Evolutionary conservation across 1,284 basidiomycete species (phyloP).

Genomic region (Quambalaria eucalypti): DNA sequence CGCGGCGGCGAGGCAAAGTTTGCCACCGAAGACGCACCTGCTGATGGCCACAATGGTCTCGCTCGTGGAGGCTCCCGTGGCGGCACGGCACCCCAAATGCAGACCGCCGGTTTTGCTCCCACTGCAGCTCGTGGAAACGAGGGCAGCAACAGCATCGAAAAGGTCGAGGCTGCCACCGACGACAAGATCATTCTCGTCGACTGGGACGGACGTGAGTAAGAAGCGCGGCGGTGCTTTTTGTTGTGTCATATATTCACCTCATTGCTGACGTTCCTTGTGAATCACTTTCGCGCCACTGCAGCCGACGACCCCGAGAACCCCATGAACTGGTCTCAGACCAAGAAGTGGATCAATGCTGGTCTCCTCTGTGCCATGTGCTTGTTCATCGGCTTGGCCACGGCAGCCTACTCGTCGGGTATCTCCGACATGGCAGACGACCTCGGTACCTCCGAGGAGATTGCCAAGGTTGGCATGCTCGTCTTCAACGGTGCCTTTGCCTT

Average conservation of each 20-base stretch:
- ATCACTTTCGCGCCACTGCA: not conserved
- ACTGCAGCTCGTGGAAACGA: too few species aligned
- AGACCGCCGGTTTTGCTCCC: too few species aligned
- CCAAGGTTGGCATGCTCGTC: constrained; percentile 43
- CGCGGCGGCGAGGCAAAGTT: too few species aligned
- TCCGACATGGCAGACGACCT: constrained; percentile 39
- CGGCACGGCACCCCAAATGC: not conserved
- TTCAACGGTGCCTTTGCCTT: constrained; percentile 34
- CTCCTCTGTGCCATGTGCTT: constrained; percentile 40
- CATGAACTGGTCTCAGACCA: constrained; percentile 27
- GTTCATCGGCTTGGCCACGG: constrained; percentile 43
- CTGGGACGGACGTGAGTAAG: constrained; percentile 19
- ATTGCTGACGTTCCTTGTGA: not conserved
- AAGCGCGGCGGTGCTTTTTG: not conserved
- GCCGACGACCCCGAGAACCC: constrained; percentile 30
- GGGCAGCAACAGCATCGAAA: not conserved
- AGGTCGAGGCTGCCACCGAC: constrained; percentile 12
- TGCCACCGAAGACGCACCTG: constrained; percentile 19
- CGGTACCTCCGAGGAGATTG: constrained; percentile 32
- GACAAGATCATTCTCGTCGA: constrained; percentile 32
- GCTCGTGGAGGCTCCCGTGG: too few species aligned
- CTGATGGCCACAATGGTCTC: too few species aligned
- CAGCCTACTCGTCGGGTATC: constrained; percentile 40
- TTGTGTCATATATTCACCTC: not conserved
- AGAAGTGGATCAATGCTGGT: constrained; percentile 32